These are phyloP conservation scores for Simplicillium sp. DNA, from an alignment of 2,329 filamentous ascomycete genomes.

Conservation along the genomic window DNA sequence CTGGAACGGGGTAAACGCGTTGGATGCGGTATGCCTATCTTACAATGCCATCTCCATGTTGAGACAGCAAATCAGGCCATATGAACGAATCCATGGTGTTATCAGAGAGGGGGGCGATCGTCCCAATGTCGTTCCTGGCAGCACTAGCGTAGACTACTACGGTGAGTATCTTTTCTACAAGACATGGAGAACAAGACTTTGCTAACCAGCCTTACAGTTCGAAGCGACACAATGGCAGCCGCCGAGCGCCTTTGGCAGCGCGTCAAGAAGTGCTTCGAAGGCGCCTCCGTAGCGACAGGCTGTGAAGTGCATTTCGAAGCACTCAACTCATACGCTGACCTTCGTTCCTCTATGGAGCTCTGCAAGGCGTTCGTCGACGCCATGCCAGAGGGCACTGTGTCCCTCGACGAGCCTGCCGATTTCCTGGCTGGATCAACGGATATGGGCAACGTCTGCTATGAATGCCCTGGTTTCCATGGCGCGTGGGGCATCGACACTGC, in stretches of 20 bases:
- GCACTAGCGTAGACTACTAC: slow-evolving; percentile 30
- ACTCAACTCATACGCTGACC: slow-evolving; percentile 26
- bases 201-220: slow-evolving; percentile 8
- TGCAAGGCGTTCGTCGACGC: slow-evolving; percentile 28
- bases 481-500: slow-evolving; percentile 29
- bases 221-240: slow-evolving; percentile 19
- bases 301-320: slow-evolving; percentile 10
- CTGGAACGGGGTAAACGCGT: slow-evolving; percentile 40
- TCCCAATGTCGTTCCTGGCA: slow-evolving; percentile 31
- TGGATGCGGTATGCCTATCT: slow-evolving; percentile 34
- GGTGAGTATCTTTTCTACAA: background rate
- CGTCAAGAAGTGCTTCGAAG: slow-evolving; percentile 20
- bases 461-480: slow-evolving; percentile 33
- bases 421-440: slow-evolving; percentile 28
- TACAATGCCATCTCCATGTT: slow-evolving; percentile 33
- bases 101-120: slow-evolving; percentile 29
- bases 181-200: slow-evolving; percentile 6
- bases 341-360: slow-evolving; percentile 30
- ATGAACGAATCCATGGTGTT: slow-evolving; percentile 39
- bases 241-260: slow-evolving; percentile 14
- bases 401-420: slow-evolving; percentile 21
- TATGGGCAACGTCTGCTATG: slow-evolving; percentile 37
- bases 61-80: slow-evolving; percentile 37
- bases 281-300: slow-evolving; percentile 16
- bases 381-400: slow-evolving; percentile 25